Base-by-base conservation (phyloP, 768 basidiomycete genomes). In the Gymnopilus dilepis region DNA sequence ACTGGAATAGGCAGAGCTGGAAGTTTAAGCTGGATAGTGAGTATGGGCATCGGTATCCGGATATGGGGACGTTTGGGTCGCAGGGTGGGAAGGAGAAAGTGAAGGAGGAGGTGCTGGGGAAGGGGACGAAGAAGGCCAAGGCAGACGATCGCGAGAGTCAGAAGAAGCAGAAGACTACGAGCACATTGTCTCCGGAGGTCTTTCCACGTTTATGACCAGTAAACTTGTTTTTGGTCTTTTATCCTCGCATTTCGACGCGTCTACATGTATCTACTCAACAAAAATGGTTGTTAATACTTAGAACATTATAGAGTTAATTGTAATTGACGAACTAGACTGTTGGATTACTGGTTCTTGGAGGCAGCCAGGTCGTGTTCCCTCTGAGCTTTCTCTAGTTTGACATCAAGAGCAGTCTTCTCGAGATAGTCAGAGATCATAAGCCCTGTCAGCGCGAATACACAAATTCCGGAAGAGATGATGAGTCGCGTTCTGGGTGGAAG, bases 1-100 rank as follows among this genome's bases (percentile, higher is more conserved):
- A 91, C 74, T 86, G 84, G 82, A 80, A 85, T 68, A 84, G 82
- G 62, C 76, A 82, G 51, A 82, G 78, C 66, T 90, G 87, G 86
- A 83, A 86, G 65, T 76, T 81, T 68, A 80, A 77, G 69, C 62
- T 83, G 52, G 79, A 80, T 21, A 79, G 70, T 56, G 79, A 81
- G 59, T 79, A 79, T 38, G 79, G 82, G 21, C 79, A 82, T 65
- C 71, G 81, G 50, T 85, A 84, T 67, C 81, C 80, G 11, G 78
- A 81, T 19, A 64, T 80, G 41, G 62, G 74, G 19, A 78, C 80
- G 24, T 65, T 79, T 67, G 78, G 79, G 48, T 75, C 74, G 30
- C n/a, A n/a, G n/a, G 73, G 80, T 51, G 63, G 67, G 21, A 76
- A 77, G 65, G 65, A 68, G 55, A 64, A 76, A 66, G 65, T 67